Evolutionary conservation across 192 early-diverging fungal genomes (phyloP).

Genomic region (Backusella mclennaniae): DNA sequence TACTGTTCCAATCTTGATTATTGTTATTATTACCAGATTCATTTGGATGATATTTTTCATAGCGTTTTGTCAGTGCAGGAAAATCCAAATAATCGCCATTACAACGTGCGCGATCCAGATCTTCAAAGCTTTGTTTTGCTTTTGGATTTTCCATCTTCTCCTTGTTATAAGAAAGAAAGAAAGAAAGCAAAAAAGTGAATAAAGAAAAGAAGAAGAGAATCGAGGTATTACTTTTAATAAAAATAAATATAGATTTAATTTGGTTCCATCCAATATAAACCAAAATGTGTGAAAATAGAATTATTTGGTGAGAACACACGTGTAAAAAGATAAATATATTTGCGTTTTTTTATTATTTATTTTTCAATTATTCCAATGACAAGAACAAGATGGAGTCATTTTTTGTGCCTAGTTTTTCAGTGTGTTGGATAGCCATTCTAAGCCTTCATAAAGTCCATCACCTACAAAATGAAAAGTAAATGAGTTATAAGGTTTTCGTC

Average conservation of each 20-base stretch:
- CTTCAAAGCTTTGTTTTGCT: neutral
- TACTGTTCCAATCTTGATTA: no score
- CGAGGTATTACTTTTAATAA: neutral
- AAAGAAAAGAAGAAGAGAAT: neutral
- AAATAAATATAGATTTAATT: conserved; percentile 8
- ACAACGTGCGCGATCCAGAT: conserved; percentile 10
- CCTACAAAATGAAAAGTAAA: conserved; percentile 40
- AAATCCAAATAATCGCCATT: conserved; percentile 34
- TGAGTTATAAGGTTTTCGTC: neutral
- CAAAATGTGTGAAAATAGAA: neutral
- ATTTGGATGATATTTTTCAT: conserved; percentile 51
- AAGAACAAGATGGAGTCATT: neutral
- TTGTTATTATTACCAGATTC: conserved; percentile 39
- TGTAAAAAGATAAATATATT: neutral
- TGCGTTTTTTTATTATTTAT: neutral
- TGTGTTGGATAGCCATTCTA: conserved; percentile 87
- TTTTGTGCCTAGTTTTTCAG: conserved; percentile 38
- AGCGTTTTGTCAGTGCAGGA: conserved; percentile 48
- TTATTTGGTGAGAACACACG: conserved; percentile 1
- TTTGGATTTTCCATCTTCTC: conserved; percentile 1
- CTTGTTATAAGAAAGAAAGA: neutral
- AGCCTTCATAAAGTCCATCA: conserved; percentile 96
- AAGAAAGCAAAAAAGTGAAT: neutral
- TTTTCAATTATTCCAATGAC: neutral
- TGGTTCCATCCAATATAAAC: conserved; percentile 1